Conservation (phyloP, 2,329 filamentous ascomycete genomes). For the Pseudogymnoascus sp. region DNA sequence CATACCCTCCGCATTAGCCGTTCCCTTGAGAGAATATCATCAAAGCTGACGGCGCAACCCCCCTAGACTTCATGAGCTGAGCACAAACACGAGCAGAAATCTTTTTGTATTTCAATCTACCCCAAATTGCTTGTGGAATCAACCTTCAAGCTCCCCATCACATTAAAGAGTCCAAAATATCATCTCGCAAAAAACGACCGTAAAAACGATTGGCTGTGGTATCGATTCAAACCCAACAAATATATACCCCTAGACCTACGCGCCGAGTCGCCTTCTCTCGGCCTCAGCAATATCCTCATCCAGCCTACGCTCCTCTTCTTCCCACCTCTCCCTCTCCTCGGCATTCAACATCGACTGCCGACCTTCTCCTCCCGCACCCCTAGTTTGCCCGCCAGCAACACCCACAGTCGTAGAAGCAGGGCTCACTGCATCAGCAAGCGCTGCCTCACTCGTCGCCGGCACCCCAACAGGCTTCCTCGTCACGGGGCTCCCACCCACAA, state of each 20-base stretch:
- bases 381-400: not conserved
- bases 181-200: not conserved
- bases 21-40: not conserved
- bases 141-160: not conserved
- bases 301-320: not conserved
- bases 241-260: not conserved
- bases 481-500: not conserved
- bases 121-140: not conserved
- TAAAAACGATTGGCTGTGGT: not conserved
- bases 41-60: not conserved
- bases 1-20: not conserved
- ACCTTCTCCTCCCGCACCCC: not conserved
- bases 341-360: not conserved
- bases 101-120: not conserved
- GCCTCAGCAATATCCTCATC: conserved; percentile 7
- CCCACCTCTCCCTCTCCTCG: not conserved
- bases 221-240: not conserved
- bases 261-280: not conserved
- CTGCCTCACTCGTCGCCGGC: not conserved
- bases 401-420: not conserved
- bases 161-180: not conserved
- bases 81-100: not conserved
- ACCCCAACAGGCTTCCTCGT: not conserved
- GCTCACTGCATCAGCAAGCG: not conserved
- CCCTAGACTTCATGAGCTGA: not conserved